Evolutionary conservation across 2,329 filamentous ascomycete species (phyloP).

Genomic region (Verticillium longisporum): DNA sequence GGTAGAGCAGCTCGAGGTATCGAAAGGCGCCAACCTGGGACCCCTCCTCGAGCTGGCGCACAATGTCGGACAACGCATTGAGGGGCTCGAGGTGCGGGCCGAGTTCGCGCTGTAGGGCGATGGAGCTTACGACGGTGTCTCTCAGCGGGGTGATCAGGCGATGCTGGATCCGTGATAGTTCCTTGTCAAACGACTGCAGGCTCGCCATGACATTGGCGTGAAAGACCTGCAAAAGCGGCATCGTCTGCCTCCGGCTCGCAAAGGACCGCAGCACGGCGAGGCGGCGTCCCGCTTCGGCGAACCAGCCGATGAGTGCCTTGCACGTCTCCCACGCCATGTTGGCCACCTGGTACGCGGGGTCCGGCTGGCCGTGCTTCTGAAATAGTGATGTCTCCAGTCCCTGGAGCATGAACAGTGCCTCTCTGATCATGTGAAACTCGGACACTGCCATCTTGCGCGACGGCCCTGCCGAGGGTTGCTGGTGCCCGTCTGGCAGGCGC

Average conservation of each 20-base stretch:
- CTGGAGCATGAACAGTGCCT: constrained; percentile 73
- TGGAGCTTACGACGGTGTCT: constrained; percentile 59
- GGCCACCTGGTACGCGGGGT: constrained; percentile 35
- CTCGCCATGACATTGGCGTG: constrained; percentile 54
- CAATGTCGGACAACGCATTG: constrained; percentile 51
- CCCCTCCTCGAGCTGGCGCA: constrained; percentile 47
- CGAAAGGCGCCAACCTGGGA: constrained; percentile 52
- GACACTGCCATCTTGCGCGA: constrained; percentile 8
- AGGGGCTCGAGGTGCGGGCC: constrained; percentile 47
- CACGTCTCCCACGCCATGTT: constrained; percentile 44
- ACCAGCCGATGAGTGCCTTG: constrained; percentile 37
- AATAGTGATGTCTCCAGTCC: constrained; percentile 74
- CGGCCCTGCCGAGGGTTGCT: not conserved
- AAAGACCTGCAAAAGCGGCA: constrained; percentile 64
- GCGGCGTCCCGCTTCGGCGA: constrained; percentile 39
- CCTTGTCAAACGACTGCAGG: constrained; percentile 50
- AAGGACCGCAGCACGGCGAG: constrained; percentile 40
- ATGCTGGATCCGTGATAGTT: constrained; percentile 53
- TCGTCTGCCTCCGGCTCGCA: constrained; percentile 32
- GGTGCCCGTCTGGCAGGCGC: constrained; percentile 19
- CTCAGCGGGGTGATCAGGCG: constrained; percentile 46
- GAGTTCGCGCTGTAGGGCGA: constrained; percentile 54
- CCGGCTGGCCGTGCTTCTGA: constrained; percentile 29
- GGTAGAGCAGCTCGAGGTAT: constrained; percentile 74
- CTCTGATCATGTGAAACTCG: constrained; percentile 17